Evolutionary conservation across 495 filamentous ascomycete species (phyloP), one percentile per base, ranked within the genome.

Genomic region (Gamarada debralockiae): DNA sequence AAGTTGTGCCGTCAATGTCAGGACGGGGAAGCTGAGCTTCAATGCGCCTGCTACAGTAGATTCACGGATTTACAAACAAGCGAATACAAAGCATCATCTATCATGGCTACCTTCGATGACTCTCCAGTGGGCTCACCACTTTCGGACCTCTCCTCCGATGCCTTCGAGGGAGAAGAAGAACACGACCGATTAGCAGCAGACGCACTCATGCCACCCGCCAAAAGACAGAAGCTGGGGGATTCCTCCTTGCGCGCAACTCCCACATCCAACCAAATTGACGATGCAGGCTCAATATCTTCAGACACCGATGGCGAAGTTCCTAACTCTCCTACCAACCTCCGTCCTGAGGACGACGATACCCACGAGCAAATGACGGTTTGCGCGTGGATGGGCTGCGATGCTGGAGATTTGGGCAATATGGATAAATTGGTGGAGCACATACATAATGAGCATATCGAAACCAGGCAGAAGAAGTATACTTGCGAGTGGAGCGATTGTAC

Each of bases 401-500:
- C 71, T 5, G 88, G 87, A 44, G 90, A 96, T 61, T 62, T 93
- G 58, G 81, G 83, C 0, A 93, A 97, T 64, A 97, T 97, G 90
- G 93, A 98, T 68, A 84, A 77, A 56, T 70, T 98, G 48, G 95
- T 98, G 49, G 78, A 87, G 55, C 93, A 98, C 68, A 89, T 98
- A 44, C 92, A 97, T 66, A 84, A 88, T 59, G 87, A 89, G 49
- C 93, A 98, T 65, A 93, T 96, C 65, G 90, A 90, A 53, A 56
- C 48, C 21, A 51, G 57, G 40, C 79, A 83, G 75, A 87, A 85
- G 71, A 87, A 85, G 66, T 97, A 97, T 67, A 85, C 86, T 9
- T 98, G 93, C 69, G 91, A 97, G 68, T 98, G 93, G 93, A 80
- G 76, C 21, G 92, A 92, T 52, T 98, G 93, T 65, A 75, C 71